Base-by-base conservation (phyloP, 352 stramenopile species). In the Phytophthora podocarpi region DNA sequence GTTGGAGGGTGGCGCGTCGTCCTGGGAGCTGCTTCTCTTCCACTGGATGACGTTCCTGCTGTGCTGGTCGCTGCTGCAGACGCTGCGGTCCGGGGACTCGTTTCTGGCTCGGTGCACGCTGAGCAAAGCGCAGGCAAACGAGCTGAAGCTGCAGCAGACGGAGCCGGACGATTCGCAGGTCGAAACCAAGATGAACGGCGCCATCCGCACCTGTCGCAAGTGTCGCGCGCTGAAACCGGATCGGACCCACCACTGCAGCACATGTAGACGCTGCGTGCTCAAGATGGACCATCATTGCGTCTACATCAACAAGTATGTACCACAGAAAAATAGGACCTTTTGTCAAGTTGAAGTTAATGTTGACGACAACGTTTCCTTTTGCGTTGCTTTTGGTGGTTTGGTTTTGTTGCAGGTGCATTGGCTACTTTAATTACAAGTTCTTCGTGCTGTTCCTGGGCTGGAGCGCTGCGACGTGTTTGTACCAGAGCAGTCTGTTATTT, bases 201-300 rank as follows among this genome's bases (percentile, higher is more conserved):
- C 61, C 23, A 66, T 78, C 7, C 85, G 87, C 31, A 85, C 76
- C 35, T 94, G 87, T 48, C 82, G 83, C 11, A 91, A 91, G 52
- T 96, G 87, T 67, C 75, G 87, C 32, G 69, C 79, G 1, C 64
- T 80, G 23, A 96, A 96, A 61, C 72, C 83, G 3, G 85, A 94
- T 63, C 83, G 87, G 40, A 85, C 83, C 41, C 87, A 96, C 60
- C 87, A 96, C 53, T 96, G 87, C 68, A 91, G 80, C 43, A 78
- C 84, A 11, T 96, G 87, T 41, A 50, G 67, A 37, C 76, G 79
- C 24, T 96, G 87, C 40, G 78, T 96, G 54, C 74, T 90, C 61
- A 94, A 94, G 67, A 94, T 96, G 87, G 87, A 96, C 58, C 87
- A 96, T 64, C 87, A 96, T 59, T 96, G 87, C 67, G 70, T 93